These are phyloP conservation scores for Staphylotrichum longicolle DNA, from an alignment of 495 filamentous ascomycete genomes.

Conservation along the genomic window DNA sequence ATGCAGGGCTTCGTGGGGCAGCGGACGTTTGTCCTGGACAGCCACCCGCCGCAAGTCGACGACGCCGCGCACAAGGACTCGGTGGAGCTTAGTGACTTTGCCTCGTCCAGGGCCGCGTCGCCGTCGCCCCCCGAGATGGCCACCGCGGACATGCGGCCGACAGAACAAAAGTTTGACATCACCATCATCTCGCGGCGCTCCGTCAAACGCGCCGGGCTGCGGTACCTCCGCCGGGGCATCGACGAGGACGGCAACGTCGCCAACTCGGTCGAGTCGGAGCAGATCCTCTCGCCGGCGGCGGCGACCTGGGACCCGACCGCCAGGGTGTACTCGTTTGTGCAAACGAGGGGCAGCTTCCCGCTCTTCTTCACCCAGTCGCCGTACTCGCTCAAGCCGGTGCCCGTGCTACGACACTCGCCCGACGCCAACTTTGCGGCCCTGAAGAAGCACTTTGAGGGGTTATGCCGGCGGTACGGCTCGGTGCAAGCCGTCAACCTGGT, in stretches of 20 bases:
- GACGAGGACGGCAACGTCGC: constrained; percentile 84
- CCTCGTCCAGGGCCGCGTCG: constrained; percentile 20
- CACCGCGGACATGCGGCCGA: constrained; percentile 33
- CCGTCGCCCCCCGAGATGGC: constrained; percentile 24
- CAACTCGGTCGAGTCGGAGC: constrained; percentile 92
- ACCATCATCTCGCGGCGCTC: constrained; percentile 87
- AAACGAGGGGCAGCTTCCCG: constrained; percentile 84
- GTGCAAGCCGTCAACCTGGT: constrained; percentile 81
- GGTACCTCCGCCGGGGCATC: constrained; percentile 87
- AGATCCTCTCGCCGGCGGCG: constrained; percentile 69
- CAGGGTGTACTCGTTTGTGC: constrained; percentile 77
- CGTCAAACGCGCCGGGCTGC: constrained; percentile 75
- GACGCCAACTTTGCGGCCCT: constrained; percentile 76
- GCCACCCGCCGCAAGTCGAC: constrained; percentile 44
- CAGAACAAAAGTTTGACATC: constrained; percentile 61
- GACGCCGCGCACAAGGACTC: constrained; percentile 39
- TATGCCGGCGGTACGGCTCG: constrained; percentile 66
- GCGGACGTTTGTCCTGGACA: constrained; percentile 66
- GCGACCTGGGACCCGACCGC: constrained; percentile 55
- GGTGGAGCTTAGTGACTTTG: constrained; percentile 42
- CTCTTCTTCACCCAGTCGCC: constrained; percentile 91
- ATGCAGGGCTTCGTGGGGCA: constrained; percentile 97
- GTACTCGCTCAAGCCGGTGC: constrained; percentile 86
- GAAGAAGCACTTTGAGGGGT: constrained; percentile 68
- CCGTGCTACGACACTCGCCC: constrained; percentile 71